Evolutionary conservation across 306 rosid species (phyloP).

Genomic region (Argentina anserina): DNA sequence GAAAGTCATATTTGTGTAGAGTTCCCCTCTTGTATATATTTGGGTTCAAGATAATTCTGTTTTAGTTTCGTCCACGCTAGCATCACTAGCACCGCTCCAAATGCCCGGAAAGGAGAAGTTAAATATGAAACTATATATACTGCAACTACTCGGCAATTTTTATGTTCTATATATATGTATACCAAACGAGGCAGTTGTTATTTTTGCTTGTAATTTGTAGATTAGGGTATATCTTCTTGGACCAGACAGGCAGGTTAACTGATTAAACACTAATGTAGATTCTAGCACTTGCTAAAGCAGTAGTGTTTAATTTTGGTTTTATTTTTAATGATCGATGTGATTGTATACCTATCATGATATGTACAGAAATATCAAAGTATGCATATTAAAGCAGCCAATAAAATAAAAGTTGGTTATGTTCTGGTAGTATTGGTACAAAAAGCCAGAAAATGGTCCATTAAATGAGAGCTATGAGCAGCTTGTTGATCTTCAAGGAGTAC

Average conservation of each 20-base stretch:
- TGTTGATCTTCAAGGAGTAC: not conserved
- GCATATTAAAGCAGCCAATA: not conserved
- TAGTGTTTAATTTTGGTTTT: not conserved
- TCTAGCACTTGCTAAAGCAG: not conserved
- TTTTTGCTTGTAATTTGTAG: not conserved
- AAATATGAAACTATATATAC: not conserved
- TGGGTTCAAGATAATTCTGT: not conserved
- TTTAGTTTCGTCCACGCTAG: not conserved
- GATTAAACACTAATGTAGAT: not conserved
- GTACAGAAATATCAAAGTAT: not conserved
- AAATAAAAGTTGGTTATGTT: constrained; percentile 7
- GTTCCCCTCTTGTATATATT: not conserved
- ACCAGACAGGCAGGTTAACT: constrained; percentile 9
- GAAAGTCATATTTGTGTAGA: not conserved
- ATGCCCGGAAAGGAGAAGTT: not conserved
- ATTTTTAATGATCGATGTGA: not conserved
- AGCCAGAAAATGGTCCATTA: not conserved
- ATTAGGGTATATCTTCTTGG: not conserved
- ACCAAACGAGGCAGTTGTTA: not conserved
- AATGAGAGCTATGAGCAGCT: not conserved
- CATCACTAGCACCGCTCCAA: not conserved
- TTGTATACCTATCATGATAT: not conserved
- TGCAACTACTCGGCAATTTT: not conserved
- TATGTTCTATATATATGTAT: not conserved
- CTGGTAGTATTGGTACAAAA: not conserved